Conservation (phyloP, 306 rosid genomes). For the Crotalaria pallida region DNA sequence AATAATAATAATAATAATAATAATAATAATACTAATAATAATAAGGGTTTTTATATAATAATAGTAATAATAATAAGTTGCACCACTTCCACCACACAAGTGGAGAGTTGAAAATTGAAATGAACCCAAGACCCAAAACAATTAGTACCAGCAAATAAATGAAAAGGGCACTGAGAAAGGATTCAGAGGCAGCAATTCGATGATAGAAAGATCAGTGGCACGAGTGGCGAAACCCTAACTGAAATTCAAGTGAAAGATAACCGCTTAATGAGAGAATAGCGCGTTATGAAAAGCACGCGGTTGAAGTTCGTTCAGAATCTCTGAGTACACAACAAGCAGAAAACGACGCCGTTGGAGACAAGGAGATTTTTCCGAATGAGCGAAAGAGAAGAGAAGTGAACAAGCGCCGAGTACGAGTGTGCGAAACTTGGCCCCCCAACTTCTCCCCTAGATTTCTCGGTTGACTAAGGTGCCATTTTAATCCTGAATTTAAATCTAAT, state of each 20-base stretch:
- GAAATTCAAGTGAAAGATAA: neutral
- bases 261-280: neutral
- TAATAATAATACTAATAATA: neutral
- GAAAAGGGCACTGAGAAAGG: neutral
- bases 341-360: slow-evolving; percentile 3
- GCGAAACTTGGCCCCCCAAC: neutral
- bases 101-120: neutral
- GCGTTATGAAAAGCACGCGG: neutral
- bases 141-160: slow-evolving; percentile 14
- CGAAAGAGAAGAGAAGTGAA: neutral
- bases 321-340: neutral
- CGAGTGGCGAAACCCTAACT: slow-evolving; percentile 24
- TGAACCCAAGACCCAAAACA: neutral
- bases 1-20: neutral
- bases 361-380: neutral
- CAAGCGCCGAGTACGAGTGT: neutral
- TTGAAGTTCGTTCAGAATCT: neutral
- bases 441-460: neutral
- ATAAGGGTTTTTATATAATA: no score
- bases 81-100: neutral
- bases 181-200: neutral
- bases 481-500: no score
- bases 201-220: slow-evolving; percentile 5
- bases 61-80: neutral
- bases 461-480: no score